A percentile compares a stretch with the other conserved stretches of the same genome.
Conservation (phyloP, 192 early-diverging fungal species). For the Coemansia sp. region DNA sequence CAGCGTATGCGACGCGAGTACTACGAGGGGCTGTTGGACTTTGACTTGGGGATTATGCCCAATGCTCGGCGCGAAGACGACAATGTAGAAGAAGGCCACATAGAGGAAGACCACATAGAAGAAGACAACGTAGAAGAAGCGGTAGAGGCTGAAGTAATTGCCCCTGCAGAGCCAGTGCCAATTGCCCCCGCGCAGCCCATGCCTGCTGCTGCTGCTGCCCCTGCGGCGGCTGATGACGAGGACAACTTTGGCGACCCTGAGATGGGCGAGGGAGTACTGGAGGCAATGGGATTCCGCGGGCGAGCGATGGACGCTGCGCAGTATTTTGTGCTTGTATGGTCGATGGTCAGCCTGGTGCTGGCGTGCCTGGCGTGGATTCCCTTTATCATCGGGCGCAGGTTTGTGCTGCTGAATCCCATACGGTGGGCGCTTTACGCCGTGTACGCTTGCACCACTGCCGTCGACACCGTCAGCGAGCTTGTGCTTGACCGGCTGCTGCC, state of each 20-base stretch:
- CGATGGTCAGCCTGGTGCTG: conserved; percentile 72
- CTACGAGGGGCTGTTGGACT: neutral
- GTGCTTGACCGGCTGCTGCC: conserved; percentile 15
- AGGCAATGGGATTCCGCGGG: conserved; percentile 89
- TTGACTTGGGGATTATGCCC: neutral
- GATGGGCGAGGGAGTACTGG: conserved; percentile 74
- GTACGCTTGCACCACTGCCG: conserved; percentile 65
- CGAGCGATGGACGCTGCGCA: conserved; percentile 76
- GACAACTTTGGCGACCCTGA: conserved; percentile 62
- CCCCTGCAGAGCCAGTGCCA: too few relatives aligned
- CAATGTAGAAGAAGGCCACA: neutral
- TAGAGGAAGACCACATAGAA: neutral
- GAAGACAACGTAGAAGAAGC: neutral
- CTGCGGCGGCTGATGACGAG: conserved; percentile 34
- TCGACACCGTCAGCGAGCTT: conserved; percentile 34
- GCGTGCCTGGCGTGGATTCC: conserved; percentile 75
- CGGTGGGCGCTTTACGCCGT: conserved; percentile 63
- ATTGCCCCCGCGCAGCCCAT: too few relatives aligned
- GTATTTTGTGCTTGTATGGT: conserved; percentile 76
- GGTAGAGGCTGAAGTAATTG: neutral
- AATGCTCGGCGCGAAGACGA: neutral
- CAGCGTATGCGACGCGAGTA: neutral
- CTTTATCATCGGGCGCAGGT: conserved; percentile 50
- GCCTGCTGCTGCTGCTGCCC: neutral
- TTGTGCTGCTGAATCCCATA: conserved; percentile 40